Conservation (phyloP, 2,329 filamentous ascomycete genomes). For the Lachnellula subtilissima region DNA sequence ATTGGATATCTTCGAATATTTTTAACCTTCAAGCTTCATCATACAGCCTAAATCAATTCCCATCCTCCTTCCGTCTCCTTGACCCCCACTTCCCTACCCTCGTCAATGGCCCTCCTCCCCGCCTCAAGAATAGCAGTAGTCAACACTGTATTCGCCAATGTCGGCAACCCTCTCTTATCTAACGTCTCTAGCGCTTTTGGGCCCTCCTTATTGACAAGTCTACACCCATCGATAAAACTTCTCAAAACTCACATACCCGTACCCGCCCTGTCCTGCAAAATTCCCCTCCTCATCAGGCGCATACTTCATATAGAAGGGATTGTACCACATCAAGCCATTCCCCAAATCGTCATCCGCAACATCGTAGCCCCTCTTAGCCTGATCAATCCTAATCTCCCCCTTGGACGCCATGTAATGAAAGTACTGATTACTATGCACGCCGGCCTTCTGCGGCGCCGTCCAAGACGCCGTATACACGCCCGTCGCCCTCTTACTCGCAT, state of each 20-base stretch:
- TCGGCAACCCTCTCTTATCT: constrained; percentile 76
- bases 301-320: constrained; percentile 95
- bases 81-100: constrained; percentile 73
- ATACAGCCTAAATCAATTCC: constrained; percentile 47
- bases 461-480: constrained; percentile 91
- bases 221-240: constrained; percentile 93
- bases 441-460: constrained; percentile 88
- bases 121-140: constrained; percentile 91
- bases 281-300: constrained; percentile 93
- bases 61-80: constrained; percentile 60
- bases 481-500: constrained; percentile 68
- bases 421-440: constrained; percentile 95
- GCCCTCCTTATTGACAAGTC: constrained; percentile 70
- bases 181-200: constrained; percentile 67
- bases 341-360: constrained; percentile 74
- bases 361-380: constrained; percentile 91
- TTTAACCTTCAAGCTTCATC: neutral
- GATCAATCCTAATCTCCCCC: constrained; percentile 85
- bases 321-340: constrained; percentile 72
- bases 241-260: constrained; percentile 91
- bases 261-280: constrained; percentile 85
- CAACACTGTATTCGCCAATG: constrained; percentile 81
- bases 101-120: constrained; percentile 77
- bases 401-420: constrained; percentile 87
- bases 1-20: neutral